A percentile compares a stretch with the other conserved stretches of the same genome.
phyloP scores from a whole-genome alignment of 495 filamentous ascomycete genomes.

The Podospora didyma region DNA sequence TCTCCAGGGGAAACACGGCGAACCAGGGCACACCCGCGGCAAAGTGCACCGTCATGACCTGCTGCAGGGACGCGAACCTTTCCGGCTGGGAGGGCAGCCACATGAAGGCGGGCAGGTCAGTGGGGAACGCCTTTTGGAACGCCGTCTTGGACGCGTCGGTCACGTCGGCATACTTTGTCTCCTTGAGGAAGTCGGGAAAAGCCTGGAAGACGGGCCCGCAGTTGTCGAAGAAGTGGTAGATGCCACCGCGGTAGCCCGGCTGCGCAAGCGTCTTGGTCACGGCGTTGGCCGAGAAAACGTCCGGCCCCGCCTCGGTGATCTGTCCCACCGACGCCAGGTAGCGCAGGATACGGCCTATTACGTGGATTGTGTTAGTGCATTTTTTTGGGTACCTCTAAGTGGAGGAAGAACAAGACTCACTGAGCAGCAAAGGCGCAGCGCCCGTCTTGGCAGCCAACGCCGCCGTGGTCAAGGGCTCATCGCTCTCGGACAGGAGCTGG shows the following conservation, averaged over 20 bases:
- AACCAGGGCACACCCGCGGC: neutral
- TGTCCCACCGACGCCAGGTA: conserved; percentile 37
- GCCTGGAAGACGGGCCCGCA: conserved; percentile 26
- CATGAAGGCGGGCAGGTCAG: conserved; percentile 33
- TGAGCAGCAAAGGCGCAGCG: neutral
- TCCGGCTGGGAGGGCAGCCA: neutral
- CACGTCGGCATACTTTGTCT: conserved; percentile 35
- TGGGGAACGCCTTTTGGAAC: conserved; percentile 39
- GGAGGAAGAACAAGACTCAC: neutral
- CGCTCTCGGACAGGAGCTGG: neutral
- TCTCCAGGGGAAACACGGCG: conserved; percentile 1
- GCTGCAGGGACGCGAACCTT: neutral
- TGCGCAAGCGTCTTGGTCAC: conserved; percentile 31
- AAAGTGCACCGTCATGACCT: neutral
- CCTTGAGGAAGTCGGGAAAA: conserved; percentile 36
- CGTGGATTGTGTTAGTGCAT: no score
- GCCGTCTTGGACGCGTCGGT: conserved; percentile 26
- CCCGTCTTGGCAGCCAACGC: neutral
- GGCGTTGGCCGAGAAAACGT: conserved; percentile 33
- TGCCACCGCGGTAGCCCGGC: conserved; percentile 26
- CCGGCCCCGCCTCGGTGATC: conserved; percentile 33
- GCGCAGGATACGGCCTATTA: conserved; percentile 41
- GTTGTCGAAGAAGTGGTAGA: conserved; percentile 32
- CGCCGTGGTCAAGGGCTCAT: neutral
- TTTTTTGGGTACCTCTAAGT: no score